These are phyloP conservation scores for Sporobolomyces pararoseus DNA, from an alignment of 768 basidiomycete genomes.

Conservation along the genomic window DNA sequence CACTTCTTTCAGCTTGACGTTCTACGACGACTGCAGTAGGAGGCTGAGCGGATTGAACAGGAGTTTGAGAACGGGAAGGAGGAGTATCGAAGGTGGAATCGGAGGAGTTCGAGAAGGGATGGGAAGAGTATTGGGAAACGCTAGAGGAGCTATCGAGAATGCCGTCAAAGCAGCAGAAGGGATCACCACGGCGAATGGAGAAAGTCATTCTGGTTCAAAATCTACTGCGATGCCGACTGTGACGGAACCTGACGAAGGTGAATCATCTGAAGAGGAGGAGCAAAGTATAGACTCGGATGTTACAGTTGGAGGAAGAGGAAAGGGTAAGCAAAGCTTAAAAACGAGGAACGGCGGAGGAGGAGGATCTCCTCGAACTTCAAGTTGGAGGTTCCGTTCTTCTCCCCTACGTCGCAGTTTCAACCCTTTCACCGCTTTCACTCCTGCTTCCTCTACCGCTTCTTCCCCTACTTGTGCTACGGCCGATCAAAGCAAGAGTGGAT, in stretches of 20 bases:
- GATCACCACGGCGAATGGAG: background rate
- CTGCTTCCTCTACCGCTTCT: background rate
- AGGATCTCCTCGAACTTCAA: background rate
- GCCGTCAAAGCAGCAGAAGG: conserved; percentile 7
- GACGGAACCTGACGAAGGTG: background rate
- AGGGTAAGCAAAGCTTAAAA: background rate
- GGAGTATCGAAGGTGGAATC: conserved; percentile 14
- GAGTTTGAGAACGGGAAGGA: conserved; percentile 1
- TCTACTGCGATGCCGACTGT: conserved; percentile 18
- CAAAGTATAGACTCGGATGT: too few species aligned
- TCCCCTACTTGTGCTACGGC: background rate
- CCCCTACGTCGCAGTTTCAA: background rate
- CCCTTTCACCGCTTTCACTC: background rate
- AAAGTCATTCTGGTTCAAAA: background rate
- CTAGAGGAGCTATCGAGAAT: conserved; percentile 17
- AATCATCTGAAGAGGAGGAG: background rate
- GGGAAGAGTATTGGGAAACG: conserved; percentile 27
- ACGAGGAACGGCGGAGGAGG: background rate
- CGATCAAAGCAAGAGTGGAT: background rate
- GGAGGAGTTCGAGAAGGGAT: conserved; percentile 25
- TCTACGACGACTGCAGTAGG: conserved; percentile 35
- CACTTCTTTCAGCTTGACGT: conserved; percentile 28
- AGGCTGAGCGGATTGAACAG: conserved; percentile 6
- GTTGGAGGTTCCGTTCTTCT: background rate
- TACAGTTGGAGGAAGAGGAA: background rate